phyloP scores from a whole-genome alignment of 805 yeast genomes.

The Yarrowia keelungensis region DNA sequence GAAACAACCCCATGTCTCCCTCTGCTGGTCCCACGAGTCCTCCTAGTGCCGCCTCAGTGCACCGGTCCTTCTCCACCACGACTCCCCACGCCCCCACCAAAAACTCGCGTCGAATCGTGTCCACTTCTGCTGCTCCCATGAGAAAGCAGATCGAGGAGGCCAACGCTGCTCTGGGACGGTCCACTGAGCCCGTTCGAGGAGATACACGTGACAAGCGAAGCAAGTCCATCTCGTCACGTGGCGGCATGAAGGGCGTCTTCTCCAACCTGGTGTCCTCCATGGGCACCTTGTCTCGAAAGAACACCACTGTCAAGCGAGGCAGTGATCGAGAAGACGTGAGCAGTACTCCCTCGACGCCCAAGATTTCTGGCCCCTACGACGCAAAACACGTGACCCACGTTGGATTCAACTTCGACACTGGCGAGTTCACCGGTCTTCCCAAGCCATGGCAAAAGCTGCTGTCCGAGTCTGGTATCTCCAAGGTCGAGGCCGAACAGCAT shows the following conservation, averaged over 20 bases:
- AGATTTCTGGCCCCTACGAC: slow-evolving; percentile 90
- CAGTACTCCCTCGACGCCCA: slow-evolving; percentile 45
- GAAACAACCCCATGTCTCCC: neutral
- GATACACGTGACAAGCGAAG: slow-evolving; percentile 4
- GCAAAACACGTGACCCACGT: slow-evolving; percentile 95
- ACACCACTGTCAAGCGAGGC: slow-evolving; percentile 9
- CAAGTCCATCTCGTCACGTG: slow-evolving; percentile 26
- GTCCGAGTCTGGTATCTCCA: slow-evolving; percentile 85
- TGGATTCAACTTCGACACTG: slow-evolving; percentile 82
- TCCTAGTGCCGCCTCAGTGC: neutral
- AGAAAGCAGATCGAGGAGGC: slow-evolving; percentile 32
- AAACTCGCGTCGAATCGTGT: slow-evolving; percentile 31
- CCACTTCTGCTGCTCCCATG: slow-evolving; percentile 29
- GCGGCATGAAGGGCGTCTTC: slow-evolving; percentile 27
- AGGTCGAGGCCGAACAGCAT: slow-evolving; percentile 85
- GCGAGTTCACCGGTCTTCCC: slow-evolving; percentile 90
- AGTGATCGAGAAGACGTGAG: neutral
- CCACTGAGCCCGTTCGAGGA: neutral
- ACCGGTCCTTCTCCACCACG: slow-evolving; percentile 23
- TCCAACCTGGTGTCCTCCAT: slow-evolving; percentile 15
- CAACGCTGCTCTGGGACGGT: slow-evolving; percentile 15
- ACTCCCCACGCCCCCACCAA: slow-evolving; percentile 11
- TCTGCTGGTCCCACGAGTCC: neutral
- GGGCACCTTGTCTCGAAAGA: slow-evolving; percentile 32
- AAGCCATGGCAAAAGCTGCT: slow-evolving; percentile 88